A percentile compares a stretch with the other conserved stretches of the same genome.
Evolutionary conservation across 805 yeast genomes (phyloP).

Genomic region (Komagataella ulmi): DNA sequence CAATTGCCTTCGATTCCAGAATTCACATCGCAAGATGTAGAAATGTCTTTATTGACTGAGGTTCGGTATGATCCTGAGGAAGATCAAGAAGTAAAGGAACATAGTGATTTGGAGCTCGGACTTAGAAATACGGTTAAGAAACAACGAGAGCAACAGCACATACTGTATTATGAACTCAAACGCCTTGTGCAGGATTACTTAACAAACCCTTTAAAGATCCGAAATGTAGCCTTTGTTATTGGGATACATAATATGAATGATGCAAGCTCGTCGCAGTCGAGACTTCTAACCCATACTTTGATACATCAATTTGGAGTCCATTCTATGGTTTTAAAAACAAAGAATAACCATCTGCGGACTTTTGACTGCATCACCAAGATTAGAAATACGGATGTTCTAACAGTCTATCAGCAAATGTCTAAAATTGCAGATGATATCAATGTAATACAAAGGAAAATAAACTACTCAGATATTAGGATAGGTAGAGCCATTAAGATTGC

Average conservation of each 20-base stretch:
- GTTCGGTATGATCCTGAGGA: slow-evolving; percentile 50
- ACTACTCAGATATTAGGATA: neutral
- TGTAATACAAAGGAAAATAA: neutral
- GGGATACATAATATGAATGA: slow-evolving; percentile 12
- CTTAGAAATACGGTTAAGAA: slow-evolving; percentile 8
- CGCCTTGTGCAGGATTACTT: slow-evolving; percentile 56
- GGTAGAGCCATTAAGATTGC: neutral
- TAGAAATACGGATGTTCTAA: neutral
- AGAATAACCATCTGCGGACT: neutral
- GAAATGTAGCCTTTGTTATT: slow-evolving; percentile 16
- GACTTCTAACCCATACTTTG: neutral
- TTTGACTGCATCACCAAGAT: neutral
- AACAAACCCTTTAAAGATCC: slow-evolving; percentile 44
- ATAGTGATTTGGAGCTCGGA: neutral
- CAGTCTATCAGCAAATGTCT: neutral
- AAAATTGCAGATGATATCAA: neutral
- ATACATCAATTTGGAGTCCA: neutral
- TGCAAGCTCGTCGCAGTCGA: neutral
- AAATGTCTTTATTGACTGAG: slow-evolving; percentile 60
- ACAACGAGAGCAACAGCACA: neutral
- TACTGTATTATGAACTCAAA: slow-evolving; percentile 39
- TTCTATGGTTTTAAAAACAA: neutral
- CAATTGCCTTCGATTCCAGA: slow-evolving; percentile 50
- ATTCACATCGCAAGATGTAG: slow-evolving; percentile 65
- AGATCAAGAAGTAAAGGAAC: neutral